Evolutionary conservation across 768 basidiomycete genomes (phyloP), one percentile per base, ranked within the genome.

Genomic region (Mycena crocata): DNA sequence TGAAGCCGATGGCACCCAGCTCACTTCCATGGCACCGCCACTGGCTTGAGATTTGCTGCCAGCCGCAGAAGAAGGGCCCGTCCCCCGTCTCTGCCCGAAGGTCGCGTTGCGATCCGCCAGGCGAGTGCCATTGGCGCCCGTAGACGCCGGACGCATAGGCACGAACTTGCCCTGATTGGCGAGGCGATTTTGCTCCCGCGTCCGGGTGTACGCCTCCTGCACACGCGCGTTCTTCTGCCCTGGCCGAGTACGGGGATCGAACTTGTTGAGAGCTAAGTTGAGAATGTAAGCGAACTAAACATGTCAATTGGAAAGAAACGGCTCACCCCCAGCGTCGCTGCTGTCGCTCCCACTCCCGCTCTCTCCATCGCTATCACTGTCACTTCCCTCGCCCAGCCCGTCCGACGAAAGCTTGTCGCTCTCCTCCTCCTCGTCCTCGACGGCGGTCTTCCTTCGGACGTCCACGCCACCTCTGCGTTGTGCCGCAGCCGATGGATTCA

Each of bases 381-480:
- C 80, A 62, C 74, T 74, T 51, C 75, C 82, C 15, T 78, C 78
- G 10, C 76, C 84, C 58, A 86, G 76, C n/a, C 84, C 86, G 69
- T 89, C 86, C 3, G 87, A 89, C 12, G 90, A 91, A 19, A 76
- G 60, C 74, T 85, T 88, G 64, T 94, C 93, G 70, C 91, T 93
- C 75, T 95, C 93, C 21, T 96, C 96, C 32, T 93, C 93, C 70
- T 96, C 94, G 37, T 93, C 89, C 73, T 96, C 93, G 28, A 94
- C 93, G 1, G 91, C 94, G 1, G 94, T 96, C 84, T 87, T 93
- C 54, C 79, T 78, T 68, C 83, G 79, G 23, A 55, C 64, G 35
- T 70, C 73, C 64, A 65, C 76, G 58, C 71, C 73, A 28, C 65
- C 75, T 74, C 82, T 79, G 75, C 83, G 87, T 74, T 86, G 86